Base-by-base conservation (phyloP, 1,284 basidiomycete species). In the Naganishia albida region DNA sequence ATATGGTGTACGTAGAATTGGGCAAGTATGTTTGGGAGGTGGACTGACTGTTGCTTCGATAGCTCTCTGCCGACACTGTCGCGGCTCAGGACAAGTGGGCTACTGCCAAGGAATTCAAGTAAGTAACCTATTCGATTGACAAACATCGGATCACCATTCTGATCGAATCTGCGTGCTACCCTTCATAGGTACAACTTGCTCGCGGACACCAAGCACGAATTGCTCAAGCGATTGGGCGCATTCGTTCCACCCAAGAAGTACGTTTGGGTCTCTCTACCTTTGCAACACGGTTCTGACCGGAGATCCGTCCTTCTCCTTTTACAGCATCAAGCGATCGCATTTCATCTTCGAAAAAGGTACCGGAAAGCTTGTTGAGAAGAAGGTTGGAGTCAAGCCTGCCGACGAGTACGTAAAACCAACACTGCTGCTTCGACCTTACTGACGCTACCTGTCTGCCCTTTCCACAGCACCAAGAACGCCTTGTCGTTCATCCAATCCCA, bases 291-390 rank as follows among this genome's bases (percentile, higher is more conserved):
- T 3, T 0, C 28, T 64, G 49, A 64, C n/a, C 4, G 8, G 7
- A 3, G 16, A 7, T 28, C 2, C 48, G 44, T 52, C 30, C 6
- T 18, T 42, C 18, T 42, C n/a, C 26, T 34, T 12, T 6, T n/a
- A n/a, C 67, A 79, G 86, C 80, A 91, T 90, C 50, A 89, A 89
- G 78, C 85, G 92, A 20, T 91, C 89, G 68, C 91, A 94, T 77
- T 94, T 94, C 77, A 85, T 95, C 69, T 93, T 95, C 71, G 89
- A 86, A 70, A 89, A 90, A 77, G 90, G 89, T 10, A 73, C 73
- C 0, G 93, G 91, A 1, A 90, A 90, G 76, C 82, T 95, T 44
- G 78, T 93, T 16, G 88, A 93, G 38, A 89, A 86, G 79, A 86
- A 86, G 72, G 81, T 90, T 7, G 89, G 90, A 1, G 91, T 94